Base-by-base conservation (phyloP, 2,329 filamentous ascomycete species). In the Monosporascus sp. region DNA sequence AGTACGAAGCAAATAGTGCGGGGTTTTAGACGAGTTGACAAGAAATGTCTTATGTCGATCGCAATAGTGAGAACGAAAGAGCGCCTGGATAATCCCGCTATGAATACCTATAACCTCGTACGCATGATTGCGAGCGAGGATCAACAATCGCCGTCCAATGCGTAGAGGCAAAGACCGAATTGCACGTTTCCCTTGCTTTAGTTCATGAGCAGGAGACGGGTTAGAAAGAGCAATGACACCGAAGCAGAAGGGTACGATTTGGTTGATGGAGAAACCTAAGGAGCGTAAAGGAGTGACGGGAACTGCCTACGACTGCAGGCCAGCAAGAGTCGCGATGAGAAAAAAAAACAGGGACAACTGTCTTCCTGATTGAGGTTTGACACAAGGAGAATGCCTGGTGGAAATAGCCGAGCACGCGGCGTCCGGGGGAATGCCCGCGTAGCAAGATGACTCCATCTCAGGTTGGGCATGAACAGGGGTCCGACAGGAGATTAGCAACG, bases 1-100 rank as follows among this genome's bases (percentile, higher is more conserved):
- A 49, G 51, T 36, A 53, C 52, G 49, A 55, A 55, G 52, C 51
- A 5, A 59, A 56, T 52, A 59, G 56, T 55, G 57, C 24, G 58
- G 58, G 58, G 57, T 51, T 53, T 51, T 53, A 60, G 54, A 56
- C 54, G 51, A 57, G 56, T 56, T 54, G 53, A 44, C 53, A 41
- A 59, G 57, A 51, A 51, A 49, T 51, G 51, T 49, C 52, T 55
- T 55, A 59, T 62, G 60, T 58, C 58, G 60, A 62, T 62, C 60
- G 54, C 51, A 62, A 62, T 62, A 59, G 57, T 42, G 39, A 49
- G 47, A 24, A 45, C 38, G 45, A 51, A 38, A 50, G 36, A 54
- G 50, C 52, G n/a, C 46, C 42, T 52, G 20, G 51, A 44, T 53
- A 25, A 25, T 46, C 42, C 20, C 17, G 2, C 42, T 27, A 31